phyloP scores from a whole-genome alignment of 805 yeast genomes.

The Saccharomycopsis sp. region DNA sequence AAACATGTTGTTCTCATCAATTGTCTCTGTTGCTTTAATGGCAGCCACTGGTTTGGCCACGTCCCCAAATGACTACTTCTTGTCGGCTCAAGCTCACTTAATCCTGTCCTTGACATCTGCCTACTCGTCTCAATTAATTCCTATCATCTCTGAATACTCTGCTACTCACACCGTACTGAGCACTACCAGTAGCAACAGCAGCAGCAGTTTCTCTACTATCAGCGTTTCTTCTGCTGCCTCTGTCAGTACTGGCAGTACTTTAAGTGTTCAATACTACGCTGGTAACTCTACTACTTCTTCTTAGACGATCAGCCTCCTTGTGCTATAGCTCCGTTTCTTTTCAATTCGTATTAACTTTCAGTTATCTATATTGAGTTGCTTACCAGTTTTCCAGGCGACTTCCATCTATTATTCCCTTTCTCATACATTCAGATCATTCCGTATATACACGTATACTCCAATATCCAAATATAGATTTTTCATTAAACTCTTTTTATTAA shows the following conservation, averaged over 20 bases:
- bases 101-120: background rate
- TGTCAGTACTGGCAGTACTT: background rate
- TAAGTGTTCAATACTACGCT: background rate
- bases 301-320: background rate
- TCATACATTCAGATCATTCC: too few relatives aligned
- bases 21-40: background rate
- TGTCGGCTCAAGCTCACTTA: background rate
- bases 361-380: background rate
- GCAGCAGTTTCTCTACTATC: background rate
- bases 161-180: constrained; percentile 1
- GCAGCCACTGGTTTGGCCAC: background rate
- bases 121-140: background rate
- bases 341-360: background rate
- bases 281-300: constrained; percentile 1
- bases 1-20: background rate
- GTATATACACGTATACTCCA: background rate
- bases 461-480: background rate
- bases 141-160: background rate
- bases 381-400: background rate
- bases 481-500: background rate
- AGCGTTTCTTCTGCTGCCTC: background rate
- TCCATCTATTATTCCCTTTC: background rate
- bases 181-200: background rate
- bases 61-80: background rate
- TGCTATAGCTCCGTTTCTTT: background rate